Conservation (phyloP, 1,284 basidiomycete species). For the Moesziomyces sp. region DNA sequence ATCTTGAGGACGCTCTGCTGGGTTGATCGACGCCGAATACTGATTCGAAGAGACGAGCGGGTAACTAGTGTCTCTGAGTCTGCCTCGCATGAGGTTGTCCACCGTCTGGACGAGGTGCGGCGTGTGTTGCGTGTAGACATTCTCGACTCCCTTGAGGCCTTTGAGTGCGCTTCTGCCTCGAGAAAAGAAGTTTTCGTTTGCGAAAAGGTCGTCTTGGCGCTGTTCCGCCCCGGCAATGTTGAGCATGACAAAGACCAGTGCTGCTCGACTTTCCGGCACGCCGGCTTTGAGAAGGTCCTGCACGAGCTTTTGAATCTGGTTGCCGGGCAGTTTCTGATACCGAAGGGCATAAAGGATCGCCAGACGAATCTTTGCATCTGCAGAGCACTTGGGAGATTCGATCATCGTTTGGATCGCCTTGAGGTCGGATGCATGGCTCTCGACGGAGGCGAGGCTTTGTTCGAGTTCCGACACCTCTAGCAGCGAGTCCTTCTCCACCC, state of each 20-base stretch:
- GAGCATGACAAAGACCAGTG: constrained; percentile 90
- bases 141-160: constrained; percentile 97
- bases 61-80: constrained; percentile 86
- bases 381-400: constrained; percentile 75
- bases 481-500: constrained; percentile 81
- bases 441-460: constrained; percentile 91
- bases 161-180: constrained; percentile 94
- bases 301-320: constrained; percentile 84
- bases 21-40: neutral
- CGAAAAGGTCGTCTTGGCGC: constrained; percentile 96
- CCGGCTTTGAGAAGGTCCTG: constrained; percentile 84
- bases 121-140: constrained; percentile 97
- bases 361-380: constrained; percentile 86
- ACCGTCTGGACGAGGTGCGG: constrained; percentile 93
- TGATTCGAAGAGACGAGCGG: constrained; percentile 72
- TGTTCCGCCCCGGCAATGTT: constrained; percentile 95
- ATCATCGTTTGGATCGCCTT: constrained; percentile 69
- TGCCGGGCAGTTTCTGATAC: constrained; percentile 90
- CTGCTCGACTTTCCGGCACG: constrained; percentile 83
- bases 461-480: constrained; percentile 93
- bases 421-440: constrained; percentile 82
- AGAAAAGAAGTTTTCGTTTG: constrained; percentile 92
- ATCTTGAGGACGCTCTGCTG: constrained; percentile 56
- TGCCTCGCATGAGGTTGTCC: constrained; percentile 87
- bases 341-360: constrained; percentile 94